These are phyloP conservation scores for Quercus tomentella DNA, from an alignment of 331 rosid genomes.

Conservation along the genomic window DNA sequence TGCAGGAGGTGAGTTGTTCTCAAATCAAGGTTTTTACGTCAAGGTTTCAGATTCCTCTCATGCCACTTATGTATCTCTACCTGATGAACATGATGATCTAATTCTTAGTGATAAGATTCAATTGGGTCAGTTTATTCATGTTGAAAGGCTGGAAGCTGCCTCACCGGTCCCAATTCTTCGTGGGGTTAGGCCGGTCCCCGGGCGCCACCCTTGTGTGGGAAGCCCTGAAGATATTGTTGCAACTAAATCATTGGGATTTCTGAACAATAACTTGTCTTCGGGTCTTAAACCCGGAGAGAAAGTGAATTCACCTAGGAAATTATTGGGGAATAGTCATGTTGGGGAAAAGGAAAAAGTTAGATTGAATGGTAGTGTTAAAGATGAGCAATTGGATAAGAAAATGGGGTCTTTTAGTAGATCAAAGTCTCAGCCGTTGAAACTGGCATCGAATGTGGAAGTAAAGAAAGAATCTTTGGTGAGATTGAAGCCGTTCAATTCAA, in stretches of 20 bases:
- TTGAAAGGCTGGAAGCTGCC: conserved; percentile 72
- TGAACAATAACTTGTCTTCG: conserved; percentile 30
- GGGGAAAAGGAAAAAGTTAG: conserved; percentile 42
- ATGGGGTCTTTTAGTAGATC: conserved; percentile 22
- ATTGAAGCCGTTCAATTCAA: conserved; percentile 43
- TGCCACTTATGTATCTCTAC: conserved; percentile 85
- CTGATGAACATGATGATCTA: conserved; percentile 88
- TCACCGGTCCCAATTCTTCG: conserved; percentile 81
- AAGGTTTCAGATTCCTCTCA: conserved; percentile 92
- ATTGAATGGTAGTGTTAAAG: conserved; percentile 38
- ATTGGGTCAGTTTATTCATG: conserved; percentile 87
- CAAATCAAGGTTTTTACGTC: conserved; percentile 85
- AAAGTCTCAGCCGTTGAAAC: conserved; percentile 39
- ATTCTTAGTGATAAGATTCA: conserved; percentile 92
- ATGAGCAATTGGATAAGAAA: conserved; percentile 57
- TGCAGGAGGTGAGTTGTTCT: conserved; percentile 82
- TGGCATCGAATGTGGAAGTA: conserved; percentile 39
- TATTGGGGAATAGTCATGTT: conserved; percentile 22
- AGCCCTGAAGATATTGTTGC: conserved; percentile 89
- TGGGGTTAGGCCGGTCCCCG: conserved; percentile 84
- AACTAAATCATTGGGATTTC: conserved; percentile 64
- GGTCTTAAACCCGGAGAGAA: conserved; percentile 36
- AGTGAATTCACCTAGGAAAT: conserved; percentile 35
- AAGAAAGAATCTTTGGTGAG: conserved; percentile 59
- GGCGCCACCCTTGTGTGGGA: conserved; percentile 91